Conservation (phyloP, 352 stramenopile genomes). For the Globisporangium canariense region DNA sequence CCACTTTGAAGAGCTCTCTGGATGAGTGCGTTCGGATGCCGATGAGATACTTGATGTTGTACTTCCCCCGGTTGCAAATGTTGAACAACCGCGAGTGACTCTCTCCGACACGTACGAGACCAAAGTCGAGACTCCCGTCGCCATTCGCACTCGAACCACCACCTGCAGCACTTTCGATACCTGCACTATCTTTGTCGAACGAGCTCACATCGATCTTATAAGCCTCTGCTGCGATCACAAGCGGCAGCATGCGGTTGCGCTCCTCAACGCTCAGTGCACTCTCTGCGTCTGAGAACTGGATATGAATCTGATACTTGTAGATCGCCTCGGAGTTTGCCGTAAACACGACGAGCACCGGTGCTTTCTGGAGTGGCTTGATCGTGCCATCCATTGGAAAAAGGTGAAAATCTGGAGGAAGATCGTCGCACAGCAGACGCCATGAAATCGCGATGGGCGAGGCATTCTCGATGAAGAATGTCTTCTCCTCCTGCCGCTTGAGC, state of each 20-base stretch:
- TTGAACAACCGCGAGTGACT: constrained; percentile 72
- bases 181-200: constrained; percentile 51
- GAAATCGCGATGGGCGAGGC: constrained; percentile 62
- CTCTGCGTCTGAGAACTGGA: constrained; percentile 86
- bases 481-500: constrained; percentile 85
- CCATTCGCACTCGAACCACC: constrained; percentile 17
- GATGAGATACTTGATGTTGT: constrained; percentile 89
- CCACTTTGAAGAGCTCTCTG: constrained; percentile 77
- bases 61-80: constrained; percentile 92
- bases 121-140: constrained; percentile 90
- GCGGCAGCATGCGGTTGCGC: constrained; percentile 22
- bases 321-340: constrained; percentile 63
- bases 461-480: constrained; percentile 88
- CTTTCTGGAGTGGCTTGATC: constrained; percentile 69
- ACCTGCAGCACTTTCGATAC: constrained; percentile 9
- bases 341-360: constrained; percentile 65
- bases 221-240: constrained; percentile 75
- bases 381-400: constrained; percentile 70
- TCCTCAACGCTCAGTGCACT: constrained; percentile 48
- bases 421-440: constrained; percentile 49
- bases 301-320: constrained; percentile 47
- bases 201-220: constrained; percentile 91
- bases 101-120: constrained; percentile 90
- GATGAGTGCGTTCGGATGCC: constrained; percentile 42
- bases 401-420: constrained; percentile 60